Conservation (phyloP, 768 basidiomycete species). For the Mycena chlorophos region DNA sequence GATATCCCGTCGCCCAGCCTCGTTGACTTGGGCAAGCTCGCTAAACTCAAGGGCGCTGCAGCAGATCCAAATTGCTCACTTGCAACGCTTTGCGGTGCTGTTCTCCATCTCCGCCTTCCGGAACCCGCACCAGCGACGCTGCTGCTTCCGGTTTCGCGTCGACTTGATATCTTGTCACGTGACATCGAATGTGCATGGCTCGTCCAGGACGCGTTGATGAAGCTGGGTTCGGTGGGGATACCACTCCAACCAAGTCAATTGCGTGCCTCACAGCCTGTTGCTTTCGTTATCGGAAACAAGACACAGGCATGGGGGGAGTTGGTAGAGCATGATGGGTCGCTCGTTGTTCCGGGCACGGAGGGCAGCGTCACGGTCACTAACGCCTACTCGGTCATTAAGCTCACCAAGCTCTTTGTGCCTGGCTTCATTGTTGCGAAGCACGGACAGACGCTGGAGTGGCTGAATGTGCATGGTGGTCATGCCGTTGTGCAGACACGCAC, state of each 20-base stretch:
- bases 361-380: constrained; percentile 2
- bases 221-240: constrained; percentile 8
- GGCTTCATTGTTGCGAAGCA: constrained; percentile 14
- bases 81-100: constrained; percentile 4
- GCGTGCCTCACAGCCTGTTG: constrained; percentile 10
- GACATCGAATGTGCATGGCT: constrained; percentile 17
- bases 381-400: constrained; percentile 14
- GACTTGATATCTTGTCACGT: not conserved
- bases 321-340: constrained; percentile 6
- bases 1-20: constrained; percentile 1
- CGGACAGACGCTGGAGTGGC: constrained; percentile 12
- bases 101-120: not conserved
- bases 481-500: constrained; percentile 15
- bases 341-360: not conserved
- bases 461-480: constrained; percentile 2
- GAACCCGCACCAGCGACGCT: not conserved
- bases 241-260: constrained; percentile 10
- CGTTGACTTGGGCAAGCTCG: constrained; percentile 8
- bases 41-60: constrained; percentile 11
- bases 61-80: constrained; percentile 4
- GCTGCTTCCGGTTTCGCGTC: not conserved
- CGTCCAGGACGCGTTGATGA: constrained; percentile 4
- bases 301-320: constrained; percentile 10
- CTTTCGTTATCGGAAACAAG: constrained; percentile 9
- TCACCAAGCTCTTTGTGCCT: constrained; percentile 13